These are phyloP conservation scores for Biancaea sappan DNA, from an alignment of 306 rosid species.

Conservation along the genomic window DNA sequence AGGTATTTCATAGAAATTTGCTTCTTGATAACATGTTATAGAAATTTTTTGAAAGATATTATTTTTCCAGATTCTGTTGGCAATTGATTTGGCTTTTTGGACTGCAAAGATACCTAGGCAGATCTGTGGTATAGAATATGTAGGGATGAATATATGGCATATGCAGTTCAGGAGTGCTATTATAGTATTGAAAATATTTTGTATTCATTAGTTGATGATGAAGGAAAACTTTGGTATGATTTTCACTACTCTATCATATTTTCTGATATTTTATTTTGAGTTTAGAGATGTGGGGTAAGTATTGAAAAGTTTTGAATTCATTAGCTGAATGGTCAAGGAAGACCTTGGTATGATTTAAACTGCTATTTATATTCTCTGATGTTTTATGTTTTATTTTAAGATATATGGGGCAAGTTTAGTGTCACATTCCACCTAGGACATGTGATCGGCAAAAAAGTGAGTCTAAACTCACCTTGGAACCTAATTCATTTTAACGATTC, in stretches of 20 bases:
- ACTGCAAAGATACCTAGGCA: conserved; percentile 83
- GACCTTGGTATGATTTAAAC: conserved; percentile 62
- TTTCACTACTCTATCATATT: conserved; percentile 23
- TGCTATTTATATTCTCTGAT: background rate
- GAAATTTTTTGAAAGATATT: conserved; percentile 17
- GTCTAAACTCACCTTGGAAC: too few relatives aligned
- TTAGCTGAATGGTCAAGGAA: conserved; percentile 74
- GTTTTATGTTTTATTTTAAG: conserved; percentile 21
- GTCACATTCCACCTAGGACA: too few relatives aligned
- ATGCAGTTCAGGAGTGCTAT: conserved; percentile 93
- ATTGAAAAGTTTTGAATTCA: conserved; percentile 69
- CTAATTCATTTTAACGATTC: too few relatives aligned
- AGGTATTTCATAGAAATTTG: conserved; percentile 52
- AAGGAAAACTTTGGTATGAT: conserved; percentile 89
- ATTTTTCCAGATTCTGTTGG: conserved; percentile 76
- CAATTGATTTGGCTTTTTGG: conserved; percentile 90
- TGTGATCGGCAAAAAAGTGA: too few relatives aligned
- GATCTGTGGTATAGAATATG: conserved; percentile 90
- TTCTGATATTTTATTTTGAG: conserved; percentile 1
- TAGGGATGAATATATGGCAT: conserved; percentile 93
- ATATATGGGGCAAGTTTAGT: background rate
- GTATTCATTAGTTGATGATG: conserved; percentile 74
- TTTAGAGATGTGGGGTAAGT: conserved; percentile 23
- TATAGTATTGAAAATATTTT: conserved; percentile 80
- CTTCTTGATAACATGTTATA: conserved; percentile 26